Conservation (phyloP, 2,329 filamentous ascomycete genomes). For the Claviceps africana region DNA sequence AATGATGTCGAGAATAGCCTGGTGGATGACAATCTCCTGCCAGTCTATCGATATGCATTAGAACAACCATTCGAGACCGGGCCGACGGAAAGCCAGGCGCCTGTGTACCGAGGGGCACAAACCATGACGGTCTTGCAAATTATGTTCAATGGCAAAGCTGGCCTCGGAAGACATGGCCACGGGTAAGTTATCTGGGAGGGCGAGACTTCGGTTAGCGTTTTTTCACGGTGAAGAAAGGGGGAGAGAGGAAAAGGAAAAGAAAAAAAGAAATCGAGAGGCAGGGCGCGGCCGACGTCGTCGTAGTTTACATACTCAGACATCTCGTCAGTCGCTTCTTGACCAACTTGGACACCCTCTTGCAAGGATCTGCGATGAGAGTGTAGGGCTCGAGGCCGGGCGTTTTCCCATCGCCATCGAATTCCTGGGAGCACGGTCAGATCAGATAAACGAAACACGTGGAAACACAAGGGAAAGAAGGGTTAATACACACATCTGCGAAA, state of each 20-base stretch:
- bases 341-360: slow-evolving; percentile 4
- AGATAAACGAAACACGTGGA: neutral
- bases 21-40: slow-evolving; percentile 4
- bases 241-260: too few relatives aligned
- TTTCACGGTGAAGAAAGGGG: too few relatives aligned
- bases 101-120: too few relatives aligned
- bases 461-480: neutral
- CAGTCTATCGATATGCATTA: slow-evolving; percentile 1
- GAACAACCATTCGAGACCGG: neutral
- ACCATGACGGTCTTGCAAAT: slow-evolving; percentile 1
- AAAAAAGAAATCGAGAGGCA: too few relatives aligned
- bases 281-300: too few relatives aligned
- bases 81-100: too few relatives aligned
- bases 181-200: slow-evolving; percentile 1
- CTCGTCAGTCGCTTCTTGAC: slow-evolving; percentile 7
- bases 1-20: slow-evolving; percentile 3
- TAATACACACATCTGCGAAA: slow-evolving; percentile 5
- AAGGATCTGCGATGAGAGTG: slow-evolving; percentile 5
- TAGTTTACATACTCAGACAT: slow-evolving; percentile 5
- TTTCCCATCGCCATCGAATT: slow-evolving; percentile 7
- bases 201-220: neutral
- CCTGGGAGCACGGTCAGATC: neutral
- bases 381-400: slow-evolving; percentile 7
- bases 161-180: slow-evolving; percentile 6
- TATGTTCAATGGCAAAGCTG: slow-evolving; percentile 5